Conservation (phyloP, 169 alveolate genomes). For the Perkinsus olseni region DNA sequence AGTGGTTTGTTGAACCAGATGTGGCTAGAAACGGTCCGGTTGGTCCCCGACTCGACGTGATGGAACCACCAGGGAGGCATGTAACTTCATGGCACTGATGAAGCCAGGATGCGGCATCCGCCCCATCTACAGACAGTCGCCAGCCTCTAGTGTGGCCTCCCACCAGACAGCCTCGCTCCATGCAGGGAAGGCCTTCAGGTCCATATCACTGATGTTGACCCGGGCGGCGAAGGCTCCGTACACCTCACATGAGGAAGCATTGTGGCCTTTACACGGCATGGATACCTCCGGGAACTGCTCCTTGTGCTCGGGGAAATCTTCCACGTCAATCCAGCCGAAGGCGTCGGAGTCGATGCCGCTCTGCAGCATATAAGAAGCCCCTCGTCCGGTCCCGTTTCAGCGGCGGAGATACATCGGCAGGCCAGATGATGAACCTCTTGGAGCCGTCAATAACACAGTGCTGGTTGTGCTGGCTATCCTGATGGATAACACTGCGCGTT, state of each 20-base stretch:
- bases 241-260: neutral
- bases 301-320: neutral
- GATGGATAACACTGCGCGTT: neutral
- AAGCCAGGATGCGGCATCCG: neutral
- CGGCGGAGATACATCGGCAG: neutral
- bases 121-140: neutral
- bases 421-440: neutral
- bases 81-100: neutral
- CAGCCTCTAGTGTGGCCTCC: neutral
- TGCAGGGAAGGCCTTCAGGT: neutral
- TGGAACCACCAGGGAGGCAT: neutral
- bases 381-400: neutral
- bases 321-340: neutral
- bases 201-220: neutral
- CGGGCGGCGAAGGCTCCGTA: neutral
- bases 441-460: neutral
- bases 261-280: neutral
- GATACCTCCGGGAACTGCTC: neutral
- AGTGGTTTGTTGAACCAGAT: neutral
- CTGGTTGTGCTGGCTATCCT: neutral
- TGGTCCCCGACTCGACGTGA: neutral
- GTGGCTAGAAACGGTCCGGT: neutral
- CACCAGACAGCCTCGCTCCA: neutral
- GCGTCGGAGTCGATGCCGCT: neutral
- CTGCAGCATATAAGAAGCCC: neutral